Evolutionary conservation across 805 yeast species (phyloP), one percentile per base, ranked within the genome.

Genomic region (Tetrapisispora phaffii): DNA sequence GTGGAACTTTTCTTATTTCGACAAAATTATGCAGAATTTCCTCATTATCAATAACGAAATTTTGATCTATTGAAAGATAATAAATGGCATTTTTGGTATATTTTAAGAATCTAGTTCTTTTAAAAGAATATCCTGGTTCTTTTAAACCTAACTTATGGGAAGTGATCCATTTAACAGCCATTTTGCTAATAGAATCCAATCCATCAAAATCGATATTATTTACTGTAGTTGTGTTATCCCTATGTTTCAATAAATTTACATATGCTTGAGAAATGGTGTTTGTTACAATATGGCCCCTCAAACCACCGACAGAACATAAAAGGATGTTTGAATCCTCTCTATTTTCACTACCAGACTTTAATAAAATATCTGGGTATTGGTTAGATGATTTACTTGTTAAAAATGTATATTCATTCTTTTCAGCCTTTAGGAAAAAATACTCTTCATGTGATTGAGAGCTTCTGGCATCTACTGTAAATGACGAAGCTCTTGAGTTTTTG

Each of bases 271-370:
- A 32, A n/a, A 47, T 15, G 15, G 41, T 37, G 38, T 44, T 48
- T 1, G 62, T 49, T 16, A 49, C 49, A 23, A 56, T 34, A 41
- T 59, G 65, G 42, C 57, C 57, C 43, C 65, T 54, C 23, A 62
- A 37, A 3, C 66, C 66, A 17, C 66, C 65, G 13, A 62, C 59
- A 41, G 60, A 54, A 36, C 65, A 60, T 59, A 57, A 55, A n/a
- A 58, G 17, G 10, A 55, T 41, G 31, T 56, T 52, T 3, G 32
- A 5, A 26, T 40, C 38, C 26, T 55, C 51, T 13, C 36, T 12
- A 9, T 39, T 43, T 45, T 43, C 5, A 52, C 33, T 17, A 12
- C 22, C 22, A 17, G 37, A 44, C 4, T 45, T 36, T 15, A 52
- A 32, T 8, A 37, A 24, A 22, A 56, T 28, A 44, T 50, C 53